These are phyloP conservation scores for Rossbeevera mucosa DNA, from an alignment of 768 basidiomycete species.

Conservation along the genomic window DNA sequence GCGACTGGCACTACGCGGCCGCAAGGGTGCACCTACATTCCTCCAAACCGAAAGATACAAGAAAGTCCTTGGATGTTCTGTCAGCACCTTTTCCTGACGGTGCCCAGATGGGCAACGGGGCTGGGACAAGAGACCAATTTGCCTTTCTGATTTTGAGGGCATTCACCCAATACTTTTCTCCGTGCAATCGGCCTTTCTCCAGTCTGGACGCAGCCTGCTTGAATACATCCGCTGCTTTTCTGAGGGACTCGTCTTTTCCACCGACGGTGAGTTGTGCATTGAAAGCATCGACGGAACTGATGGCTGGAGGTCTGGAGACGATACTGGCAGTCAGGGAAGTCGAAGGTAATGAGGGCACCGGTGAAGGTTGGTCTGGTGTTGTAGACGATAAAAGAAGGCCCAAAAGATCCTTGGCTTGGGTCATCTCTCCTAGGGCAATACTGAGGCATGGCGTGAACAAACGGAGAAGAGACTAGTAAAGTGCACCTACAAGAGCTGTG, in stretches of 20 bases:
- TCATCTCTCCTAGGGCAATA: constrained; percentile 75
- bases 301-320: constrained; percentile 62
- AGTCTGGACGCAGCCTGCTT: constrained; percentile 65
- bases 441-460: constrained; percentile 35
- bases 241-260: constrained; percentile 73
- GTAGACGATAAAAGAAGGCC: constrained; percentile 49
- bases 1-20: background rate
- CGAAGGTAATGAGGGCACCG: constrained; percentile 27
- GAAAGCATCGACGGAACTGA: constrained; percentile 65
- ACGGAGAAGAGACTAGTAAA: background rate
- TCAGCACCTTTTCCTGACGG: constrained; percentile 73
- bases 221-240: constrained; percentile 69
- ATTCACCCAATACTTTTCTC: constrained; percentile 78
- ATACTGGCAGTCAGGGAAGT: constrained; percentile 54
- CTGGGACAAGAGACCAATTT: constrained; percentile 80
- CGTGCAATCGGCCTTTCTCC: constrained; percentile 54
- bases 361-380: constrained; percentile 31
- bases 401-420: constrained; percentile 68
- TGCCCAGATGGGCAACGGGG: constrained; percentile 69
- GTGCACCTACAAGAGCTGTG: constrained; percentile 64
- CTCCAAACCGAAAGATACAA: constrained; percentile 76
- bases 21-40: constrained; percentile 54
- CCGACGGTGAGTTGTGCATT: constrained; percentile 69
- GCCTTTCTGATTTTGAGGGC: constrained; percentile 70
- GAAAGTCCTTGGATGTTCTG: constrained; percentile 75